Evolutionary conservation across 768 basidiomycete genomes (phyloP), one percentile per base, ranked within the genome.

Genomic region (Boletus pseudopeckii): DNA sequence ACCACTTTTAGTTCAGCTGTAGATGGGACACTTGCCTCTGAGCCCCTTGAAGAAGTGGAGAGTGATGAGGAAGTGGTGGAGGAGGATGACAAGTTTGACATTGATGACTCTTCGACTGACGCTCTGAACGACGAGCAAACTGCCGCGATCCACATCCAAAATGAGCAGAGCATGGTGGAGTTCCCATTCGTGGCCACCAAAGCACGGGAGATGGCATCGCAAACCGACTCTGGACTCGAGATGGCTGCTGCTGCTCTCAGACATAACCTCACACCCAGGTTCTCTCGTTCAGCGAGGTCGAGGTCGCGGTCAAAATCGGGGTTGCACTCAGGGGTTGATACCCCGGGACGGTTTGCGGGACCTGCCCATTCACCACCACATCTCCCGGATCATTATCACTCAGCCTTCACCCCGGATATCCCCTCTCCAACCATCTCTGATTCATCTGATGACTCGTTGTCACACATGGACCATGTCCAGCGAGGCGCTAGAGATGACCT

Each of bases 41-140:
- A 56, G 50, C 54, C 50, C 56, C 57, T 61, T 4, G 72, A 76
- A 38, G 77, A 82, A 50, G 75, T 75, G 17, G 74, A 71, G 26
- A 52, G 42, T 20, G 57, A 65, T 1, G 64, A 56, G 13, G 82
- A 81, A 40, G 77, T 79, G 20, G 77, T 58, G 3, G 78, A 83
- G 7, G 84, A 85, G 26, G 84, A 90, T 36, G 90, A 92, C 65
- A 82, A 80, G 62, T 98, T 85, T 71, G 97, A 99, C 69, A 98
- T 98, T 48, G 90, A 97, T 62, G 95, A 98, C 71, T 88, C 87
- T 18, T 86, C 88, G 5, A 77, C 79, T 3, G 84, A 85, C 46
- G 75, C 78, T 18, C 72, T 70, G 10, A 50, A 22, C 2, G 45
- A 30, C 26, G 50, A 58, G 28, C 56, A 51, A 28, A 32, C 34